Conservation (phyloP, 805 yeast genomes). For the Groenewaldozyma tartarivorans region DNA sequence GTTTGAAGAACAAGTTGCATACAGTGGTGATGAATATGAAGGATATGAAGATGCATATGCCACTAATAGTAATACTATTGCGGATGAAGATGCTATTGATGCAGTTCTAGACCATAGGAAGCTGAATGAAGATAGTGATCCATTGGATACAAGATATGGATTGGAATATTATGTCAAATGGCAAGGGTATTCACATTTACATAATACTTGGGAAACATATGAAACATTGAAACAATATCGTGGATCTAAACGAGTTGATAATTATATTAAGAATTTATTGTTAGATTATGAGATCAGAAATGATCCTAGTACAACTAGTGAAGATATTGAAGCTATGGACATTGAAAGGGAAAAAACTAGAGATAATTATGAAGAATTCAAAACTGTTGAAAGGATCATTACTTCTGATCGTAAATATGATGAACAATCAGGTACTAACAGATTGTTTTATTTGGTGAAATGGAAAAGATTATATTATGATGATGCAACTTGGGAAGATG, state of each 20-base stretch:
- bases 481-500: constrained; percentile 95
- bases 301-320: constrained; percentile 78
- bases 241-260: constrained; percentile 82
- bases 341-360: constrained; percentile 76
- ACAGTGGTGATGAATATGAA: constrained; percentile 18
- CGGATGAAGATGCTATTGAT: constrained; percentile 35
- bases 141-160: constrained; percentile 21
- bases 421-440: constrained; percentile 47
- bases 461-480: constrained; percentile 93
- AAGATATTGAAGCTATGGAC: constrained; percentile 90
- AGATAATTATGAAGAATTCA: constrained; percentile 77
- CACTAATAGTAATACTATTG: constrained; percentile 26
- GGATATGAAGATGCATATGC: constrained; percentile 8
- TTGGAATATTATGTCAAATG: constrained; percentile 51
- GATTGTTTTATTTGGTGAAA: constrained; percentile 75
- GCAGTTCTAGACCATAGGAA: constrained; percentile 48
- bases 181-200: constrained; percentile 81
- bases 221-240: constrained; percentile 36
- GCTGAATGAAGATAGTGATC: constrained; percentile 28
- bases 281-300: constrained; percentile 67
- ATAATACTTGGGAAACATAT: constrained; percentile 88
- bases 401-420: constrained; percentile 57
- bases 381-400: constrained; percentile 81
- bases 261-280: constrained; percentile 74
- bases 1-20: constrained; percentile 29